These are phyloP conservation scores for Austroboletus novae-zelandiae DNA, from an alignment of 1,284 basidiomycete genomes.

Conservation along the genomic window DNA sequence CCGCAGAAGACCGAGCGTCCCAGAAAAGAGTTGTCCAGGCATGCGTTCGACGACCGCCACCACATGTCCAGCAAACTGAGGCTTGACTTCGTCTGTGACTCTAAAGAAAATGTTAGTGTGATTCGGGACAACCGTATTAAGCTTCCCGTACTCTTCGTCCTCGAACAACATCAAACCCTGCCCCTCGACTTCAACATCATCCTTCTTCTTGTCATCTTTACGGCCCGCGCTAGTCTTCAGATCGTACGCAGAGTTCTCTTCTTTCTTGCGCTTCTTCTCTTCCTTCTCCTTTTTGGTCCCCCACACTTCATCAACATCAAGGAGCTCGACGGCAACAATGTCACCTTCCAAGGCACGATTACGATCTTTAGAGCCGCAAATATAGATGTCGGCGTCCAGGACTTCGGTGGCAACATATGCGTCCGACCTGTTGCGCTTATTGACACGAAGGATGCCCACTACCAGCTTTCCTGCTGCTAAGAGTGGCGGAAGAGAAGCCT, in stretches of 20 bases:
- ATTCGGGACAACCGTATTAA: not conserved
- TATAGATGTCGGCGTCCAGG: conserved; percentile 97
- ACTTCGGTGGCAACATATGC: conserved; percentile 99
- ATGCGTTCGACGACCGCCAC: conserved; percentile 98
- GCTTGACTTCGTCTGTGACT: conserved; percentile 96
- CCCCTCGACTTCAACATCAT: conserved; percentile 99
- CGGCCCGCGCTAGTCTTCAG: conserved; percentile 71
- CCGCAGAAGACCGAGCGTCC: conserved; percentile 91
- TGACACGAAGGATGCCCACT: conserved; percentile 95
- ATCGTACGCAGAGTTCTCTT: conserved; percentile 94
- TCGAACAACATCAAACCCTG: conserved; percentile 96
- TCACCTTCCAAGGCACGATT: conserved; percentile 98
- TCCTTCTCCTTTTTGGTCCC: conserved; percentile 99
- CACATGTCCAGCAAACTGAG: conserved; percentile 95
- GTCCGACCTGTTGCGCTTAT: conserved; percentile 98
- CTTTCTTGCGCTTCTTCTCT: conserved; percentile 99
- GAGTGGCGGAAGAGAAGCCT: conserved; percentile 94
- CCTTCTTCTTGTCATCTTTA: conserved; percentile 99
- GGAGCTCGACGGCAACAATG: conserved; percentile 96
- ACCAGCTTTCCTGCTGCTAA: conserved; percentile 98
- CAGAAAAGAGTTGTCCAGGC: conserved; percentile 98
- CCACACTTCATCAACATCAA: conserved; percentile 99
- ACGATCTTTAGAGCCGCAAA: conserved; percentile 97
- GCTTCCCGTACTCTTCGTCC: conserved; percentile 80
- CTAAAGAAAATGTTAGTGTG: conserved; percentile 37